Evolutionary conservation across 2,329 filamentous ascomycete species (phyloP), one percentile per base, ranked within the genome.

Genomic region (Botrytis squamosa): DNA sequence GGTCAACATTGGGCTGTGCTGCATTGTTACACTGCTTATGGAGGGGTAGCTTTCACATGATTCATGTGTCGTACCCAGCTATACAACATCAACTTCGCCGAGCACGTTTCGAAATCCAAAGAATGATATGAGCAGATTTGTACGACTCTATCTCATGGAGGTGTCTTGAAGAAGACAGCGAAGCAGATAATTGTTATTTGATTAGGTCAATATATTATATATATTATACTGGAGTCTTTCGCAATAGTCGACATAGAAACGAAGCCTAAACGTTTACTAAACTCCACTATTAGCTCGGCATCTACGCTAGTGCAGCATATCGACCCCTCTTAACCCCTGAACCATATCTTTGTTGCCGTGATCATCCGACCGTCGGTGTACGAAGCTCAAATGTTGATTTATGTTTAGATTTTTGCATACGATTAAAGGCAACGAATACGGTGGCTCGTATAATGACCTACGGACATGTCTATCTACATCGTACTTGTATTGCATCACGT

Each of bases 271-370:
- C n/a, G 14, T 29, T 57, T 57, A 25, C 25, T 52, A 55, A 14
- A 36, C 65, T 49, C 65, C 44, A 55, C 65, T 29, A 40, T 38
- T 55, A 67, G 65, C 65, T 67, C 65, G 65, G 65, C 65, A 55
- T 52, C 16, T n/a, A 20, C 33, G n/a, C n/a, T 57, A 57, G n/a
- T 57, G 52, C 52, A 55, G n/a, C 10, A 40, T 67, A 52, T 67
- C 55, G 46, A 68, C 46, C 46, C 46, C 65, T 67, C 65, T 55
- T 67, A 40, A 25, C 64, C 64, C 64, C 64, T 67, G 64, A 38
- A 52, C 46, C 64, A 52, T n/a, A 67, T 40, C 9, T 18, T 40
- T 52, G 64, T 52, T n/a, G 46, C 29, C 64, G 63, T 66, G 64
- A 66, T 36, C 20, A 66, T 66, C 29, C 52, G 52, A 57, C 64